Evolutionary conservation across 2,329 filamentous ascomycete genomes (phyloP).

Genomic region (Sclerotinia spermophila): DNA sequence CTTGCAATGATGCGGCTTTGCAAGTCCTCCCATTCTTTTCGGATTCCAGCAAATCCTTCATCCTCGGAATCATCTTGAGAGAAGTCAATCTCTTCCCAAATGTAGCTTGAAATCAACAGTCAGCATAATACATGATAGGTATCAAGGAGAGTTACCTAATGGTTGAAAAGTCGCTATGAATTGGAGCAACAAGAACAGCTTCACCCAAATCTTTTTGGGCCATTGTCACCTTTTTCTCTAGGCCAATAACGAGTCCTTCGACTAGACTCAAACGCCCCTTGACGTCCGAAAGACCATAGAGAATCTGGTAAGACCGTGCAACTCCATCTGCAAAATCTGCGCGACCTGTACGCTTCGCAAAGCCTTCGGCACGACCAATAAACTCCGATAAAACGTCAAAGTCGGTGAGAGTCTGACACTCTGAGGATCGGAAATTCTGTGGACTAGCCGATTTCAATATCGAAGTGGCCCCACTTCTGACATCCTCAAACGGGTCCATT

Average conservation of each 20-base stretch:
- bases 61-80: constrained; percentile 15
- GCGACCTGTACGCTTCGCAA: constrained; percentile 68
- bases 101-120: constrained; percentile 24
- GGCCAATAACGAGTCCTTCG: constrained; percentile 51
- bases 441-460: constrained; percentile 51
- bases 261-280: constrained; percentile 50
- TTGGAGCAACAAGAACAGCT: constrained; percentile 62
- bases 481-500: constrained; percentile 90
- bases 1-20: constrained; percentile 56
- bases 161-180: constrained; percentile 68
- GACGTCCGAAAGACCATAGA: constrained; percentile 55
- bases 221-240: constrained; percentile 62
- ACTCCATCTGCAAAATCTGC: constrained; percentile 92
- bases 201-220: constrained; percentile 62
- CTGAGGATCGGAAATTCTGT: constrained; percentile 26
- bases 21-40: constrained; percentile 24
- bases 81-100: constrained; percentile 30
- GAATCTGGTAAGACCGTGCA: constrained; percentile 68
- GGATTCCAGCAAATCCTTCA: neutral
- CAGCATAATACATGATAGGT: neutral
- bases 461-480: constrained; percentile 57
- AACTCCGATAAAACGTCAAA: constrained; percentile 44
- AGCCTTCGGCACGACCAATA: constrained; percentile 50
- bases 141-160: constrained; percentile 46
- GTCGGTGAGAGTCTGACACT: neutral